Evolutionary conservation across 225 moss, liverwort and hornwort species (phyloP).

Genomic region (Takakia lepidozioides): DNA sequence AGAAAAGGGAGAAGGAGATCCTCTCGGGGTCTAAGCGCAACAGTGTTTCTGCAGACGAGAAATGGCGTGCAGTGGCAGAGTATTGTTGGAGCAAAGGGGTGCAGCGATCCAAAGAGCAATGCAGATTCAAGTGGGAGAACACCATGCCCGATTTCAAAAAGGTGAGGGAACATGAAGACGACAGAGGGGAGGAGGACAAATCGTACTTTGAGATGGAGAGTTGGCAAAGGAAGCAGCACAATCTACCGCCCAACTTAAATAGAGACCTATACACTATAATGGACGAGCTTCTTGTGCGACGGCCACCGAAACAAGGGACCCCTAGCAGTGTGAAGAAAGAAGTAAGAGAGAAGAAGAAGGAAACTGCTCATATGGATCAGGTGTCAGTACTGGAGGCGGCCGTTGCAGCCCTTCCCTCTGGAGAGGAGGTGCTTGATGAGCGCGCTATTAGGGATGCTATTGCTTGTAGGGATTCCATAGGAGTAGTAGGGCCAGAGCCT

Average conservation of each 20-base stretch:
- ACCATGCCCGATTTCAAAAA: conserved; percentile 23
- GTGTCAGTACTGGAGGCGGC: neutral
- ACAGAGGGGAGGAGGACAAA: conserved; percentile 7
- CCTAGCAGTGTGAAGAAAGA: conserved; percentile 14
- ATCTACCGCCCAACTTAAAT: conserved; percentile 14
- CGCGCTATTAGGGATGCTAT: neutral
- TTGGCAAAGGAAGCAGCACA: conserved; percentile 9
- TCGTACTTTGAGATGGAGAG: conserved; percentile 19
- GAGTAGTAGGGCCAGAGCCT: neutral
- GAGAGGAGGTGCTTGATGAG: neutral
- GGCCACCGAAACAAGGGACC: conserved; percentile 5
- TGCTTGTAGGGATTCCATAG: neutral
- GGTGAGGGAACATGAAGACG: conserved; percentile 17
- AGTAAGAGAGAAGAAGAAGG: conserved; percentile 9
- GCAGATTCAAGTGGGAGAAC: conserved; percentile 16
- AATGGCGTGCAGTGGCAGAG: conserved; percentile 16
- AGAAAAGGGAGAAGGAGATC: conserved; percentile 21
- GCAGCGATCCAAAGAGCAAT: conserved; percentile 16
- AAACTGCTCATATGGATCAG: neutral
- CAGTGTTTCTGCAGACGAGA: conserved; percentile 13
- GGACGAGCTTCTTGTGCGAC: conserved; percentile 12
- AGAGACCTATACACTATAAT: conserved; percentile 13
- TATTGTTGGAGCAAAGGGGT: conserved; percentile 14
- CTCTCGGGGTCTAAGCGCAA: conserved; percentile 11
- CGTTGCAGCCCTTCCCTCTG: conserved; percentile 1